Evolutionary conservation across 345 rosid species (phyloP).

Genomic region (Rhodomyrtus tomentosa): DNA sequence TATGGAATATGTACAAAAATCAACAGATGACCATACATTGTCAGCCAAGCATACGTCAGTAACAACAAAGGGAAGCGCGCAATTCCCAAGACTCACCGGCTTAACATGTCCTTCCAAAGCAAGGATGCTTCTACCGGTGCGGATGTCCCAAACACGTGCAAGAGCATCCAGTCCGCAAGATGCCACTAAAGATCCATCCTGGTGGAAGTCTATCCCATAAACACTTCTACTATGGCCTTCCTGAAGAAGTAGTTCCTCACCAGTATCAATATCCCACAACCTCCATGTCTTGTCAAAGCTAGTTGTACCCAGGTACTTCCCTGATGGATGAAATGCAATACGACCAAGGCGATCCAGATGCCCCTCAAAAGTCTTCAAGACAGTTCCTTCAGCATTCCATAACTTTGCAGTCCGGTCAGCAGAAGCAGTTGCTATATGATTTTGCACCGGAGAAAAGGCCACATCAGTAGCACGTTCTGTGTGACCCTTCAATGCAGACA

Average conservation of each 20-base stretch:
- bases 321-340: conserved; percentile 88
- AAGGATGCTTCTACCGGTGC: conserved; percentile 76
- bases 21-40: background rate
- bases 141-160: conserved; percentile 98
- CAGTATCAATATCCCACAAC: conserved; percentile 80
- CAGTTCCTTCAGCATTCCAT: conserved; percentile 82
- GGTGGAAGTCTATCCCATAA: conserved; percentile 85
- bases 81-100: conserved; percentile 36
- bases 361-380: conserved; percentile 67
- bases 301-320: conserved; percentile 83
- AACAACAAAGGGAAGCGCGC: background rate
- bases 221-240: conserved; percentile 94
- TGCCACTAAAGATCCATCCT: conserved; percentile 89
- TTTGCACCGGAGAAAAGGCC: conserved; percentile 64
- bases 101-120: conserved; percentile 94
- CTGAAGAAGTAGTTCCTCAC: conserved; percentile 84
- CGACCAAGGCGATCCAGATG: conserved; percentile 95
- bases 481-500: conserved; percentile 71
- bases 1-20: background rate
- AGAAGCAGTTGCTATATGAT: conserved; percentile 81
- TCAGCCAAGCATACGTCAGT: background rate
- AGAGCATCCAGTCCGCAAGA: conserved; percentile 86
- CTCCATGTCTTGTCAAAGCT: conserved; percentile 99
- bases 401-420: conserved; percentile 92
- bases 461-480: conserved; percentile 89